Evolutionary conservation across 208 protist species (phyloP).

Genomic region (Zelonia costaricensis): DNA sequence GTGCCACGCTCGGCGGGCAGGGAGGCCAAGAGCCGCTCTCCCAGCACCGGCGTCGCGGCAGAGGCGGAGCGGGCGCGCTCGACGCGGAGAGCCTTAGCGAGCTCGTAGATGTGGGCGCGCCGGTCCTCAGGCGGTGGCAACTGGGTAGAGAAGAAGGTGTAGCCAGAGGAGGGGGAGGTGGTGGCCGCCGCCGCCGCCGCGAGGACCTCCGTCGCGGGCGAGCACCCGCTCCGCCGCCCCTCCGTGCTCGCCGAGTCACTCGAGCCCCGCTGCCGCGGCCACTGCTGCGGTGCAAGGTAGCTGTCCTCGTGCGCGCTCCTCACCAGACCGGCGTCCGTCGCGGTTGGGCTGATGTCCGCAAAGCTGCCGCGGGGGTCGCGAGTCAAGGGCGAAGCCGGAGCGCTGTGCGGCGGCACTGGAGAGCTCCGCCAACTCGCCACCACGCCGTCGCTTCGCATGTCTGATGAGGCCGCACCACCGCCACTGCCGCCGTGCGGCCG

Average conservation of each 20-base stretch:
- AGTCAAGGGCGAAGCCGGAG: not conserved
- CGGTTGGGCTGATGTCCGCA: too few relatives aligned
- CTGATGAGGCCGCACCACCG: not conserved
- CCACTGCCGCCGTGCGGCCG: not conserved
- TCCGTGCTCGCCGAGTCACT: not conserved
- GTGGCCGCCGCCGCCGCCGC: not conserved
- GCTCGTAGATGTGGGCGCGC: constrained; percentile 8
- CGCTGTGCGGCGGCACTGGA: not conserved
- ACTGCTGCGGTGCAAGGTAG: not conserved
- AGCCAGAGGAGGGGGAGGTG: not conserved
- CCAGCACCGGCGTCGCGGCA: too few relatives aligned
- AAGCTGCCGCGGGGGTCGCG: too few relatives aligned
- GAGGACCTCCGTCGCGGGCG: not conserved
- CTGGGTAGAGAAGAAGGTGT: constrained; percentile 18
- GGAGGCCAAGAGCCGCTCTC: constrained; percentile 4
- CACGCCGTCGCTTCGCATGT: not conserved
- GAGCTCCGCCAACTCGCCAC: constrained; percentile 8
- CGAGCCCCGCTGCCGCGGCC: not conserved
- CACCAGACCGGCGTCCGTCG: not conserved
- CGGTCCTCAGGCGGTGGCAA: constrained; percentile 8
- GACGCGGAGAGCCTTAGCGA: constrained; percentile 6
- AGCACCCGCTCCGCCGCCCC: not conserved
- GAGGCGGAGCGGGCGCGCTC: not conserved
- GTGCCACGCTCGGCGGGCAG: constrained; percentile 2
- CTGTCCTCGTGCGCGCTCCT: not conserved